phyloP scores from a whole-genome alignment of 768 basidiomycete genomes.

The Bullera alba region DNA sequence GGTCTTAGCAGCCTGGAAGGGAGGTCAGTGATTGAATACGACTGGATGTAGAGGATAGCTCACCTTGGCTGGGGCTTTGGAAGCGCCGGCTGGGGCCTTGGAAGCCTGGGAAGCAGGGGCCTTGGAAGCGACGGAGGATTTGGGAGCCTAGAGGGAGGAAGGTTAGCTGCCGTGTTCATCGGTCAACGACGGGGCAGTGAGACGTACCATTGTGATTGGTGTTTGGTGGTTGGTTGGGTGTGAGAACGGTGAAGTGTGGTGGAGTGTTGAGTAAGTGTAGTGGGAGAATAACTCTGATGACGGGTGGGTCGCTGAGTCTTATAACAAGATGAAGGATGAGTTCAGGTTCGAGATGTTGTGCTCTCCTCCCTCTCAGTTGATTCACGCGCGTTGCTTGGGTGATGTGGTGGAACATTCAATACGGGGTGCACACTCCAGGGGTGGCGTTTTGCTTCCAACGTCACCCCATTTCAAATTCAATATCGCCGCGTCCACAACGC shows the following conservation, averaged over 20 bases:
- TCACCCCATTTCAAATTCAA: no score
- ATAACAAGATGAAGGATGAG: no score
- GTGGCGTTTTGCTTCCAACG: no score
- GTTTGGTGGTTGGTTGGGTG: conserved; percentile 22
- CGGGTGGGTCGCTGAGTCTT: no score
- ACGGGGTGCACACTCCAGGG: no score
- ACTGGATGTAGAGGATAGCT: conserved; percentile 1
- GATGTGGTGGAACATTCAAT: neutral
- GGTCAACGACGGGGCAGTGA: no score
- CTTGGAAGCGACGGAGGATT: conserved; percentile 47
- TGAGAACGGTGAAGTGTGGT: conserved; percentile 9
- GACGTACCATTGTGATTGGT: conserved; percentile 14
- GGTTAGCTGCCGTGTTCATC: no score
- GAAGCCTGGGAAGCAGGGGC: conserved; percentile 65
- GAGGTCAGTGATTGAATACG: conserved; percentile 4
- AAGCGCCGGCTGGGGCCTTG: conserved; percentile 59
- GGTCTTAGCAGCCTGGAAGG: conserved; percentile 70
- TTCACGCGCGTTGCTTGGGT: neutral
- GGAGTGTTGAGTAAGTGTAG: conserved; percentile 6
- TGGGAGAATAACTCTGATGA: no score
- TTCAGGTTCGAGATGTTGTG: no score
- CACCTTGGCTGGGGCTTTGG: conserved; percentile 58
- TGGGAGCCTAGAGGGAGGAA: neutral
- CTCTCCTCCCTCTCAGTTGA: no score
- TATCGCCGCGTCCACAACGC: no score